Conservation (phyloP, 1,284 basidiomycete genomes). For the Cryptococcus sp. region DNA sequence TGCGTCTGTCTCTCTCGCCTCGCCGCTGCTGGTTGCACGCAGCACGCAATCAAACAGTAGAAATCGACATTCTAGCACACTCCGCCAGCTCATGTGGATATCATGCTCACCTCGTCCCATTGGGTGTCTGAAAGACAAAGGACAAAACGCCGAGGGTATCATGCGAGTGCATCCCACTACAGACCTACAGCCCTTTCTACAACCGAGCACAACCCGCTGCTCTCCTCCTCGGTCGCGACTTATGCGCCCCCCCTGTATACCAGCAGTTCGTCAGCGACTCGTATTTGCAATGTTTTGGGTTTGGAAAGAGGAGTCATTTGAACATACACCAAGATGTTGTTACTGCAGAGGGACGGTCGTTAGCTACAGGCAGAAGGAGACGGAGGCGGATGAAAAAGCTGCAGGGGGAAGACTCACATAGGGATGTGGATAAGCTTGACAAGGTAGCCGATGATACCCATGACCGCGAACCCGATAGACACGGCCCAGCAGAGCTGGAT, state of each 20-base stretch:
- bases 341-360: constrained; percentile 55
- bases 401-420: constrained; percentile 62
- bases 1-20: no score
- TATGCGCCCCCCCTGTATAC: no score
- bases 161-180: constrained; percentile 1
- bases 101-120: no score
- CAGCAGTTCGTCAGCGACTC: no score
- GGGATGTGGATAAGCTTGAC: constrained; percentile 95
- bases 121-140: no score
- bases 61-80: no score
- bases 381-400: not conserved
- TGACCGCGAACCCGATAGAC: constrained; percentile 89
- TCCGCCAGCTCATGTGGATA: no score
- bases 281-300: no score
- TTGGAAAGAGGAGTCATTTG: not conserved
- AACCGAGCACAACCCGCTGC: not conserved
- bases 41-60: no score
- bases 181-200: not conserved
- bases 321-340: constrained; percentile 91
- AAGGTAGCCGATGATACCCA: constrained; percentile 97
- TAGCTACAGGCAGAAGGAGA: not conserved
- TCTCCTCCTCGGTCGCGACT: not conserved
- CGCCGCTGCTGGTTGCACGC: no score
- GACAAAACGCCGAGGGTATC: no score
- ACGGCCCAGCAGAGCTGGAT: constrained; percentile 88